A percentile compares a stretch with the other conserved stretches of the same genome.
phyloP scores from a whole-genome alignment of 495 filamentous ascomycete species.

The Daldinia concentrica region DNA sequence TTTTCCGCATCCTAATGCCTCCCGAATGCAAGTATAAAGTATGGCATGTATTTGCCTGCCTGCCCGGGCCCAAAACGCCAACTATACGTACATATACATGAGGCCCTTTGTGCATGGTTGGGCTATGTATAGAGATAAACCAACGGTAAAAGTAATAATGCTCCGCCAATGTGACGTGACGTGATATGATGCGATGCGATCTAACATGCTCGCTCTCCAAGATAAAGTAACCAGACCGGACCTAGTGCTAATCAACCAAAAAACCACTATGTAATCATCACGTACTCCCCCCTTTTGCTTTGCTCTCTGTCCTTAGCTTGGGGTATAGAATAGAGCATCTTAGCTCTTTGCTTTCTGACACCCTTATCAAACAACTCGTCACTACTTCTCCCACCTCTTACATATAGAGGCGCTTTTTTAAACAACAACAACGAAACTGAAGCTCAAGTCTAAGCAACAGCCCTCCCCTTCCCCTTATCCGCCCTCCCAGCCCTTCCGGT shows the following conservation, averaged over 20 bases:
- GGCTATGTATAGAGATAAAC: background rate
- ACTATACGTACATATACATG: background rate
- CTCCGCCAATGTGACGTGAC: background rate
- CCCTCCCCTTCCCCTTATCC: conserved; percentile 13
- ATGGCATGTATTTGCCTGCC: background rate
- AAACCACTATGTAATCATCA: background rate
- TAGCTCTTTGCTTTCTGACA: too few relatives aligned
- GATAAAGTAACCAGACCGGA: background rate
- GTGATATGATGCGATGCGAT: background rate
- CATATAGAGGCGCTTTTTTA: too few relatives aligned
- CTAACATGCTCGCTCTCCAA: background rate
- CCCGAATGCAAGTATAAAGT: background rate
- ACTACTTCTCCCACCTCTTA: too few relatives aligned
- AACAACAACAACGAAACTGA: background rate
- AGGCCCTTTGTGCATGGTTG: background rate
- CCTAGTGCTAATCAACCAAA: background rate
- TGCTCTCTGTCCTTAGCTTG: background rate
- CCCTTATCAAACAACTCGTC: too few relatives aligned
- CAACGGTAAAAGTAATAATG: background rate
- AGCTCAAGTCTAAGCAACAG: background rate
- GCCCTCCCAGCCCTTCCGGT: conserved; percentile 9
- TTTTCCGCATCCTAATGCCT: background rate
- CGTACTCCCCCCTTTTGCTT: too few relatives aligned
- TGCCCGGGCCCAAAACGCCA: background rate
- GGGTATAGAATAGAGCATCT: too few relatives aligned